Evolutionary conservation across 352 stramenopile species (phyloP), one percentile per base, ranked within the genome.

Genomic region (Pythium angustatum): DNA sequence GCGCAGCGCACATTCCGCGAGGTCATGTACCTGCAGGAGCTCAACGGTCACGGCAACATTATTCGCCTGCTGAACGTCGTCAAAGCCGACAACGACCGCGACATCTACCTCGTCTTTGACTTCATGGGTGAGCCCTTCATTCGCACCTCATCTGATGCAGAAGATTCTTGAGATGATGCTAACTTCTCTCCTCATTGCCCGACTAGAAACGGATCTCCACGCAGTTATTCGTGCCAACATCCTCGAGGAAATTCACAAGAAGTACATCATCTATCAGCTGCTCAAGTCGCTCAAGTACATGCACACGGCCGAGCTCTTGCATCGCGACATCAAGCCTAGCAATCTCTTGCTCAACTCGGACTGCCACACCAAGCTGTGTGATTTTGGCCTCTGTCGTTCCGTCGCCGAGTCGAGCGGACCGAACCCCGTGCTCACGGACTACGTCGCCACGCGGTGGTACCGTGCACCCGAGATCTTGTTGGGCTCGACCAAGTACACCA

Each of bases 41-140:
- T 95, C 49, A 93, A 87, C 22, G 90, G 91, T 53, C 94, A 98
- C 66, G 78, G 88, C 34, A 98, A 98, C 74, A 97, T 99, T 60
- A 98, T 99, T 38, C 78, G 89, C 3, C 76, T 99, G 38, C 72
- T 96, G 49, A 96, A 97, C 64, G 91, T 98, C 12, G 83, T 98
- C 63, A 97, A 97, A 53, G 93, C 95, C 12, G 93, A 98, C 69
- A 98, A 98, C 66, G 93, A 98, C 58, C 87, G 85, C 44, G 96
- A 99, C 76, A 97, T 99, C 38, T 99, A 98, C 70, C 82, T 98
- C 53, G 94, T 96, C 10, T 98, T 98, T 73, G 94, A 99, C 74
- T 98, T 97, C 57, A 98, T 98, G 92, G 93, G 87, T 96, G 34
- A 41, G 12, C 34, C 1, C 4, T 41, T 41, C 34, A 10, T 41